A percentile compares a stretch with the other conserved stretches of the same genome.
Conservation (phyloP, 768 basidiomycete species). For the Pisolithus tinctorius region DNA sequence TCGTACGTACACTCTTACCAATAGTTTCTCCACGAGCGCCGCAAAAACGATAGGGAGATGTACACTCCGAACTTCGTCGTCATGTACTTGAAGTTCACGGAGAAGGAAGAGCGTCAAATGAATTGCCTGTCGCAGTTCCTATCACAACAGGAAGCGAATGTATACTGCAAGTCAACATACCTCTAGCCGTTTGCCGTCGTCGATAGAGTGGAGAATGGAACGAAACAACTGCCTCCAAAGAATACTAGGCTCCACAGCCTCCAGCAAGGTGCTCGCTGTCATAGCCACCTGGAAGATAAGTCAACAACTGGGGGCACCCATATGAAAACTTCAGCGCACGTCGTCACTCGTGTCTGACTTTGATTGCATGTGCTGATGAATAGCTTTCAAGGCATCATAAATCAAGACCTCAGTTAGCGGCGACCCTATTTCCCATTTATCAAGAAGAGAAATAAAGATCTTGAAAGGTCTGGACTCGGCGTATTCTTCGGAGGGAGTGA, state of each 20-base stretch:
- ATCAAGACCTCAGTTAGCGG: conserved; percentile 72
- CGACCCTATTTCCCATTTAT: conserved; percentile 95
- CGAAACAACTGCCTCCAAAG: conserved; percentile 76
- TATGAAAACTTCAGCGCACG: conserved; percentile 32
- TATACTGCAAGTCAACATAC: conserved; percentile 28
- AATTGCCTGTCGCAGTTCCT: conserved; percentile 43
- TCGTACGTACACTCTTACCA: conserved; percentile 37
- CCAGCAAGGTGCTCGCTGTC: conserved; percentile 85
- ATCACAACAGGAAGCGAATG: conserved; percentile 1
- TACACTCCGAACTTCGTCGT: conserved; percentile 78
- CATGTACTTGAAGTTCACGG: conserved; percentile 64
- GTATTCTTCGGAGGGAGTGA: conserved; percentile 62
- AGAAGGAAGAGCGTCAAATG: conserved; percentile 69
- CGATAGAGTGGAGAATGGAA: conserved; percentile 49
- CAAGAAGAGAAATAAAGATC: conserved; percentile 88
- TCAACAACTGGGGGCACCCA: not conserved
- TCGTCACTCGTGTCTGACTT: conserved; percentile 53
- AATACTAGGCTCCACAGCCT: conserved; percentile 84
- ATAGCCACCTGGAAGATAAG: conserved; percentile 48
- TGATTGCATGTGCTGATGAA: conserved; percentile 50
- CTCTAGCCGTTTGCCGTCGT: conserved; percentile 37
- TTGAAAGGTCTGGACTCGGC: conserved; percentile 86
- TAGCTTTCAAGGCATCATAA: conserved; percentile 71
- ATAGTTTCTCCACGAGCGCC: conserved; percentile 55
- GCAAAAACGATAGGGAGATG: conserved; percentile 79